These are phyloP conservation scores for Lachnellula occidentalis DNA, from an alignment of 2,329 filamentous ascomycete genomes.

Conservation along the genomic window DNA sequence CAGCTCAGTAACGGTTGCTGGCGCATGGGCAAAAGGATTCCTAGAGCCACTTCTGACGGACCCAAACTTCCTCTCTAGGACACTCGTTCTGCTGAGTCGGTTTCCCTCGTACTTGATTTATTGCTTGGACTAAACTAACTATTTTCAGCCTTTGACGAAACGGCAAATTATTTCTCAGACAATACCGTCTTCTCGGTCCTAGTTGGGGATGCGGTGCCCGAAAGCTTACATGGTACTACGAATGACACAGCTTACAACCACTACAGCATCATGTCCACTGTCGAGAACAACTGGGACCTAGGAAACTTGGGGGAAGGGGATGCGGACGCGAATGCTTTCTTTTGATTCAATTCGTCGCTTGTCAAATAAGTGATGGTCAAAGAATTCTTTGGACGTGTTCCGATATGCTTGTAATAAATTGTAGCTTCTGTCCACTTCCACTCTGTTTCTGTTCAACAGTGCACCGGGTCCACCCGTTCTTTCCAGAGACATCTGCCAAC, in stretches of 20 bases:
- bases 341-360: neutral
- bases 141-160: conserved; percentile 68
- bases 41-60: conserved; percentile 65
- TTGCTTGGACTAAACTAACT: conserved; percentile 60
- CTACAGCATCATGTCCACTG: conserved; percentile 58
- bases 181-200: conserved; percentile 68
- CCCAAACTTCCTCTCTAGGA: conserved; percentile 65
- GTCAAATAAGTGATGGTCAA: too few relatives aligned
- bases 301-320: conserved; percentile 53
- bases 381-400: neutral
- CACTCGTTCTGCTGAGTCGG: conserved; percentile 61
- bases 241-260: conserved; percentile 67
- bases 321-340: conserved; percentile 16
- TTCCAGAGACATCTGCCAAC: too few relatives aligned
- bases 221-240: conserved; percentile 55
- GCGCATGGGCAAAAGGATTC: conserved; percentile 62
- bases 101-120: conserved; percentile 49
- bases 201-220: conserved; percentile 65
- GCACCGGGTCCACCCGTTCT: too few relatives aligned
- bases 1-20: conserved; percentile 61
- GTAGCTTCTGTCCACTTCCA: too few relatives aligned
- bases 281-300: conserved; percentile 63
- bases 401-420: neutral
- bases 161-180: conserved; percentile 56
- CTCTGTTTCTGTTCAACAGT: too few relatives aligned